Evolutionary conservation across 495 filamentous ascomycete genomes (phyloP).

Genomic region (Daldinia vernicosa): DNA sequence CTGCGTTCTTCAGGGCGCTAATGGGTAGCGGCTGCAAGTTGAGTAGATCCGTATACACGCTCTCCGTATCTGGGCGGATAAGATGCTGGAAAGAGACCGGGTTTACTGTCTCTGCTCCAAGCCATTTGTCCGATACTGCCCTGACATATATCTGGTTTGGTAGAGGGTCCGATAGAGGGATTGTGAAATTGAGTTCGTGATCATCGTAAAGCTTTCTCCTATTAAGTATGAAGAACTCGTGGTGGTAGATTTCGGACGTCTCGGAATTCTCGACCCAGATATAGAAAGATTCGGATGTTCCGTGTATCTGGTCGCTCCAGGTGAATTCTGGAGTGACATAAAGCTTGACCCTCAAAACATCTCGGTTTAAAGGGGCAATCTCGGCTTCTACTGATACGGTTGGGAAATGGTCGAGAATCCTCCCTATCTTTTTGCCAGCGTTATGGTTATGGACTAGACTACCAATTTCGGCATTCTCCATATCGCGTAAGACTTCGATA

Average conservation of each 20-base stretch:
- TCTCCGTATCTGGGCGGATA: constrained; percentile 96
- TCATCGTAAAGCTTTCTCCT: constrained; percentile 90
- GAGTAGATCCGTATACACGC: constrained; percentile 92
- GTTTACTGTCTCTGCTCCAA: constrained; percentile 95
- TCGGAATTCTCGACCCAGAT: constrained; percentile 99
- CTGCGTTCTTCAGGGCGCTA: constrained; percentile 84
- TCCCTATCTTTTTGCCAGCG: constrained; percentile 83
- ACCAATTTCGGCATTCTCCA: constrained; percentile 92
- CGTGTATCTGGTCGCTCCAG: constrained; percentile 97
- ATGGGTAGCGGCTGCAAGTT: constrained; percentile 92
- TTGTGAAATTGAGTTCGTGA: constrained; percentile 97
- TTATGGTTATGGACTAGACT: constrained; percentile 87
- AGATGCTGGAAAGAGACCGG: constrained; percentile 97
- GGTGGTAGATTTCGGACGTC: constrained; percentile 96
- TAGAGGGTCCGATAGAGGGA: constrained; percentile 90
- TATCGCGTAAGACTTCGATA: constrained; percentile 85
- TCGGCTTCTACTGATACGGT: constrained; percentile 89
- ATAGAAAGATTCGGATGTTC: constrained; percentile 94
- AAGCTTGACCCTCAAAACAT: constrained; percentile 88
- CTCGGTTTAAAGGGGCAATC: constrained; percentile 93
- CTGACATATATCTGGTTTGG: constrained; percentile 96
- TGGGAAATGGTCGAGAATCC: constrained; percentile 88
- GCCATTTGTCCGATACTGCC: constrained; percentile 92
- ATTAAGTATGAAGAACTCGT: constrained; percentile 94
- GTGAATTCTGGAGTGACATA: constrained; percentile 87